Evolutionary conservation across 352 stramenopile species (phyloP), one percentile per base, ranked within the genome.

Genomic region (Achlya hypogyna): DNA sequence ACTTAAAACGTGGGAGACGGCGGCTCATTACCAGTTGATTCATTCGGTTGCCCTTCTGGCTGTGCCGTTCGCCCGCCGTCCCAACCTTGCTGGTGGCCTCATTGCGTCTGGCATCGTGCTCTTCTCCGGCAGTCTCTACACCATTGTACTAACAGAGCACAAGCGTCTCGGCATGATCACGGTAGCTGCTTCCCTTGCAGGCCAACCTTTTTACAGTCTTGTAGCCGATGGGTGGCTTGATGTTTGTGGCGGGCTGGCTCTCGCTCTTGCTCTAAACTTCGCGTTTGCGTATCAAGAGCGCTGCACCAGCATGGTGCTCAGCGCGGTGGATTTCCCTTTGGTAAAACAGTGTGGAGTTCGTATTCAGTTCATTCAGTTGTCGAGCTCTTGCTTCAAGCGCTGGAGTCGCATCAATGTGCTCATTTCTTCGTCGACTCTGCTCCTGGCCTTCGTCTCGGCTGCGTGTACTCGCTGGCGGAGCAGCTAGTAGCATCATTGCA

Each of bases 1-100:
- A 69, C 71, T 91, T 67, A 92, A 94, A 76, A 91, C 81, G 69
- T 94, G 85, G 85, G 81, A 91, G 64, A 92, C 83, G 0, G 85
- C 82, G 0, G 75, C 85, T 0, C 79, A 91, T 32, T 94, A 94
- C 67, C 85, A 94, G n/a, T 78, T 91, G 68, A 68, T 89, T 47
- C 82, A 93, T 71, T 93, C 85, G 69, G 71, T 87, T 8, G 85
- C 79, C 62, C 68, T 93, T 16, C 73, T 93, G 6, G 83, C 77
- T 16, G 79, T 75, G 62, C 85, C 85, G 29, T 71, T 93, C 38
- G 76, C 78, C 34, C 79, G 75, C 65, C 82, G 82, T 10, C 85
- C 85, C 40, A 74, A 63, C 1, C 63, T 91, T 54, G 78, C 77
- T 0, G 85, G 85, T 5, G 72, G 74, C 0, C 71, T 93, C 40